Evolutionary conservation across 1,284 basidiomycete species (phyloP), one percentile per base, ranked within the genome.

Genomic region (Phenoliferia sp.): DNA sequence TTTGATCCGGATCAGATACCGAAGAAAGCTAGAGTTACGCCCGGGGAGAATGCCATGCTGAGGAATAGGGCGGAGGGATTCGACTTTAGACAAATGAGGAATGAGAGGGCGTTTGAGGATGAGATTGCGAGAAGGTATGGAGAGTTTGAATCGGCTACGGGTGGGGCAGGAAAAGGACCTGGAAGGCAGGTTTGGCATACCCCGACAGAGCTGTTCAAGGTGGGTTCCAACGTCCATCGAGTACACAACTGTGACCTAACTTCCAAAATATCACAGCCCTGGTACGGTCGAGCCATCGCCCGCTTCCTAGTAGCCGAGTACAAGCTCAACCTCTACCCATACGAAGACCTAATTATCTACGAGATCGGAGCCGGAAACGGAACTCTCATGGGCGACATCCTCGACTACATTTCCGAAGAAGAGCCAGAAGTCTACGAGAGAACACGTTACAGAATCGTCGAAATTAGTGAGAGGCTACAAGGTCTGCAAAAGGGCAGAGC

Each of bases 361-460:
- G 96, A 99, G 79, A 89, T 99, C 69, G 96, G 96, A 35, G 96
- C 94, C 2, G 96, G 96, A 33, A 98, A 98, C 74, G 96, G 96
- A 0, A 94, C 94, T 0, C 83, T 99, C 65, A 95, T 96, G 54
- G 80, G 85, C 77, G 90, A 97, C 77, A 86, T 97, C 58, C 85
- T 99, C 66, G 85, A 90, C 76, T 92, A 88, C 75, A 80, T 99
- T 32, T 84, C 83, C 32, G 84, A 86, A 55, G 80, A 87, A 52
- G 88, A 96, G 77, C 93, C 94, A 0, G 91, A 94, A 61, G 90
- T 98, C 2, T 99, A 95, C 77, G 88, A 90, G 66, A 85, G 91
- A 28, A 97, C 93, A 3, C 84, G 84, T 12, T 96, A 99, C 80
- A 86, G 87, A 68, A 96, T 98, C 76, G 89, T 98, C 69, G 96